Evolutionary conservation across 768 basidiomycete genomes (phyloP).

Genomic region (Polyporus arcularius): DNA sequence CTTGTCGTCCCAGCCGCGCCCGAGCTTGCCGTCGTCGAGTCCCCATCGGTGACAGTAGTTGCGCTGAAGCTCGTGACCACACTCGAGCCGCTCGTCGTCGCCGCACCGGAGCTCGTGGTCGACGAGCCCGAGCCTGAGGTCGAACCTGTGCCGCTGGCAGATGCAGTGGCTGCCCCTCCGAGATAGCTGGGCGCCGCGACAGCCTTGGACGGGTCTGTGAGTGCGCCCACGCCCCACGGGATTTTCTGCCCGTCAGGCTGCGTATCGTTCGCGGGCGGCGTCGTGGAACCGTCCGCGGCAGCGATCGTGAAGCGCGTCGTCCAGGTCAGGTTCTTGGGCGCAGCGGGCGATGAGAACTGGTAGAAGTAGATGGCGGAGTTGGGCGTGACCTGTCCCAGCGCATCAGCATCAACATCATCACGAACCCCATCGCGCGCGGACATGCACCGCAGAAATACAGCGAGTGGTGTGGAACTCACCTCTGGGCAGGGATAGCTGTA

Average conservation of each 20-base stretch:
- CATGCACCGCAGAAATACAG: neutral
- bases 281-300: conserved; percentile 44
- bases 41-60: too few relatives aligned
- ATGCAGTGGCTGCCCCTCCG: neutral
- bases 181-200: conserved; percentile 21
- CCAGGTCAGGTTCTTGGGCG: conserved; percentile 44
- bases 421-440: neutral
- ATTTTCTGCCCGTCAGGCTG: conserved; percentile 52
- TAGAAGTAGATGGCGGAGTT: conserved; percentile 81
- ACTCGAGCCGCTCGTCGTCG: too few relatives aligned
- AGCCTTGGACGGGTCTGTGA: conserved; percentile 45
- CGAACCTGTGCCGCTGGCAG: neutral
- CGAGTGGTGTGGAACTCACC: conserved; percentile 44
- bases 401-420: too few relatives aligned
- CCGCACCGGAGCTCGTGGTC: too few relatives aligned
- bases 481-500: conserved; percentile 67
- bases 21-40: too few relatives aligned
- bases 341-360: conserved; percentile 59
- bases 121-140: too few relatives aligned
- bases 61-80: too few relatives aligned
- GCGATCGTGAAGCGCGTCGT: conserved; percentile 79
- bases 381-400: conserved; percentile 52
- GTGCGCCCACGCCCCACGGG: conserved; percentile 66
- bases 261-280: conserved; percentile 49
- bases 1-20: too few relatives aligned